Evolutionary conservation across 352 stramenopile species (phyloP).

Genomic region (Globisporangium polare): DNA sequence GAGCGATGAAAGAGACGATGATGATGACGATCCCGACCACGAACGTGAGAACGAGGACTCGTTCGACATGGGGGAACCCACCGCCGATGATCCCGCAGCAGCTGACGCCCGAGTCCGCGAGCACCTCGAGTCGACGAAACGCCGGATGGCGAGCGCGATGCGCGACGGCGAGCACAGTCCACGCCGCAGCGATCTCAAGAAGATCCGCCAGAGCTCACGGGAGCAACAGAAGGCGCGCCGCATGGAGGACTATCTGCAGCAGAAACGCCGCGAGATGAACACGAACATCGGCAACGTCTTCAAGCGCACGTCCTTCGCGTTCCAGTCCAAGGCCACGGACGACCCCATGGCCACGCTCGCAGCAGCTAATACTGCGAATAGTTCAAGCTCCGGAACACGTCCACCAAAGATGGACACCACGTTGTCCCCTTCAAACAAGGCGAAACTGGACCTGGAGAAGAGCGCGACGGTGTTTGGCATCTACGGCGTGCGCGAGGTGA

Average conservation of each 20-base stretch:
- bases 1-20: not conserved
- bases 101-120: conserved; percentile 17
- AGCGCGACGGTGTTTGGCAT: conserved; percentile 50
- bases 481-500: conserved; percentile 65
- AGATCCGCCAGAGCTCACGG: conserved; percentile 24
- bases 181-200: conserved; percentile 29
- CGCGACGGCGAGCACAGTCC: conserved; percentile 24
- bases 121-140: conserved; percentile 45
- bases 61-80: not conserved
- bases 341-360: conserved; percentile 5
- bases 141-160: conserved; percentile 48
- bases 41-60: not conserved
- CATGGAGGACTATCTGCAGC: conserved; percentile 68
- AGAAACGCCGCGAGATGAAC: conserved; percentile 64
- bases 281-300: conserved; percentile 71
- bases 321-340: conserved; percentile 21
- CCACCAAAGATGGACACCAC: not conserved
- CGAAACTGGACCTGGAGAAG: conserved; percentile 23
- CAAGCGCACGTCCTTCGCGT: conserved; percentile 53
- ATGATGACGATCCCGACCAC: not conserved
- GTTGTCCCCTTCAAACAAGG: not conserved
- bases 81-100: too few species aligned
- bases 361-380: not conserved
- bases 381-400: not conserved
- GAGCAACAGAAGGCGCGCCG: conserved; percentile 48